Evolutionary conservation across 2,329 filamentous ascomycete genomes (phyloP).

Genomic region (Fusarium stilboides): DNA sequence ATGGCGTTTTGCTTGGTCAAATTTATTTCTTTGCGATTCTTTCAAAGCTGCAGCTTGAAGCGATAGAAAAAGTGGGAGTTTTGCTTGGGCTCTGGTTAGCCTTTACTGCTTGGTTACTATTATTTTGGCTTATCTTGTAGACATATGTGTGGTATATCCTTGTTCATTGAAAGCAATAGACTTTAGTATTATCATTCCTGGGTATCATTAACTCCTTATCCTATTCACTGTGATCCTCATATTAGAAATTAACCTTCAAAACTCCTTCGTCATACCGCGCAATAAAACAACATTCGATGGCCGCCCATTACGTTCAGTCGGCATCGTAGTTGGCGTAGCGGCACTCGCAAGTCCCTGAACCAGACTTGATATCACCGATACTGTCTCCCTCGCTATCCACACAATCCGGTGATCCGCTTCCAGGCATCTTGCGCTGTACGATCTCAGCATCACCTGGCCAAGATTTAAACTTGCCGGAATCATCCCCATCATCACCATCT

Average conservation of each 20-base stretch:
- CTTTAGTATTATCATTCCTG: constrained; percentile 31
- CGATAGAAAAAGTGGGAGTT: constrained; percentile 17
- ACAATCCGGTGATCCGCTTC: constrained; percentile 67
- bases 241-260: neutral
- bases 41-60: neutral
- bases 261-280: neutral
- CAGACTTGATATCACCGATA: constrained; percentile 58
- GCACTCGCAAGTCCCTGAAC: constrained; percentile 57
- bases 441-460: constrained; percentile 75
- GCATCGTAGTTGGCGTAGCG: constrained; percentile 56
- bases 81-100: neutral
- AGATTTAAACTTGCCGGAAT: constrained; percentile 51
- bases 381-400: constrained; percentile 56
- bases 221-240: neutral
- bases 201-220: constrained; percentile 43
- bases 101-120: neutral
- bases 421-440: constrained; percentile 62
- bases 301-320: neutral
- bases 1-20: neutral
- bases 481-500: constrained; percentile 31
- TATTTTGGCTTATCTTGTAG: neutral
- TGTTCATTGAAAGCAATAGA: constrained; percentile 24
- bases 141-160: constrained; percentile 4
- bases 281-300: no score
- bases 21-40: neutral